phyloP scores from a whole-genome alignment of 1,139 yeast species.

The Suzukiozyma palmioleophila region DNA sequence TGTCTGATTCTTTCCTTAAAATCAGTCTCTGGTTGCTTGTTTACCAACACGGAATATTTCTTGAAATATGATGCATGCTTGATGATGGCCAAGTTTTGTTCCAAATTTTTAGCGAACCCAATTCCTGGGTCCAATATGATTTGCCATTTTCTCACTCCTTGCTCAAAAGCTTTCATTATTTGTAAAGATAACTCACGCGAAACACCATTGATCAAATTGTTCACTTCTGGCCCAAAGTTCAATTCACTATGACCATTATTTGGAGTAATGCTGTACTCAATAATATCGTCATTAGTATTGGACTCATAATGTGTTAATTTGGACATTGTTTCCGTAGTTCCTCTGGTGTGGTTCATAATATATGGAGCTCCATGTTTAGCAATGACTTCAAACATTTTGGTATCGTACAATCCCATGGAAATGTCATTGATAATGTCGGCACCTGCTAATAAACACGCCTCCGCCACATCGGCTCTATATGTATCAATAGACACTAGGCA shows the following conservation, averaged over 20 bases:
- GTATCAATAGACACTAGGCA: conserved; percentile 77
- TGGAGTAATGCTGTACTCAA: conserved; percentile 35
- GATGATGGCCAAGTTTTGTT: conserved; percentile 66
- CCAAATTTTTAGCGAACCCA: conserved; percentile 79
- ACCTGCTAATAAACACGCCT: conserved; percentile 63
- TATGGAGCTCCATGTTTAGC: conserved; percentile 73
- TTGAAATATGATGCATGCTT: conserved; percentile 55
- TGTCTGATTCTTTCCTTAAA: conserved; percentile 14
- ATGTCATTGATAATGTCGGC: conserved; percentile 92
- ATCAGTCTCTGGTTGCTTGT: conserved; percentile 18
- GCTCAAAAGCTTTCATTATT: conserved; percentile 50
- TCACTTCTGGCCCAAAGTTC: conserved; percentile 22
- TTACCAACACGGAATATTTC: conserved; percentile 36
- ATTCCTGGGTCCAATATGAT: conserved; percentile 89
- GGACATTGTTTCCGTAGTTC: conserved; percentile 73
- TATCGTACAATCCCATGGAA: conserved; percentile 75
- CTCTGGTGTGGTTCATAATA: conserved; percentile 80
- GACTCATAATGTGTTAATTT: conserved; percentile 51
- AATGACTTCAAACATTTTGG: conserved; percentile 58
- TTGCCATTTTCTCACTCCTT: conserved; percentile 86
- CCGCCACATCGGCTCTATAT: conserved; percentile 72
- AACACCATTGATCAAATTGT: conserved; percentile 41
- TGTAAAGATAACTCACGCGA: conserved; percentile 61
- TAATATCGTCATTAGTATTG: conserved; percentile 34
- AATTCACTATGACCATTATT: conserved; percentile 23